phyloP scores from a whole-genome alignment of 768 basidiomycete species.

The Glaciozyma antarctica region DNA sequence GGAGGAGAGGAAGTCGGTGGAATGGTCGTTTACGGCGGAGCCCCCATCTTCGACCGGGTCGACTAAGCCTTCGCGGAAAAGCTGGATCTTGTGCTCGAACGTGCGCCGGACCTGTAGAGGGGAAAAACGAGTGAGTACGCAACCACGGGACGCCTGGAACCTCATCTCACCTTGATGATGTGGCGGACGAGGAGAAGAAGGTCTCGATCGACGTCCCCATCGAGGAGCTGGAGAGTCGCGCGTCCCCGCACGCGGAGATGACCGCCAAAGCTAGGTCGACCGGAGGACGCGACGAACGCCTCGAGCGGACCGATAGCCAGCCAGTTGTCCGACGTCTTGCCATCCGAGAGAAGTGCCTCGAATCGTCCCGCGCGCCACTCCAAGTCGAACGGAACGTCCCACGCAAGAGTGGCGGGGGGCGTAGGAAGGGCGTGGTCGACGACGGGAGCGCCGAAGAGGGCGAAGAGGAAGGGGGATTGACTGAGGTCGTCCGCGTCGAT shows the following conservation, averaged over 20 bases:
- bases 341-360: slow-evolving; percentile 2
- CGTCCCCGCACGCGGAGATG: slow-evolving; percentile 1
- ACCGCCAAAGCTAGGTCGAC: background rate
- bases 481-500: slow-evolving; percentile 15
- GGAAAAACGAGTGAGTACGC: background rate
- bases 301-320: slow-evolving; percentile 11
- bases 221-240: slow-evolving; percentile 1
- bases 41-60: background rate
- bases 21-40: background rate
- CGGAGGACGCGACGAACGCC: background rate
- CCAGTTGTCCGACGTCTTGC: background rate
- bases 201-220: slow-evolving; percentile 16
- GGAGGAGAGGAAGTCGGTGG: background rate
- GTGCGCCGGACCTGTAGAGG: slow-evolving; percentile 8
- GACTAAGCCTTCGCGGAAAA: background rate
- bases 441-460: slow-evolving; percentile 1
- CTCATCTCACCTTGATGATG: slow-evolving; percentile 20
- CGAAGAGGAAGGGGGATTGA: slow-evolving; percentile 4
- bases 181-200: slow-evolving; percentile 27
- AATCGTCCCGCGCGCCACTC: slow-evolving; percentile 2
- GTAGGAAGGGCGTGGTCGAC: background rate
- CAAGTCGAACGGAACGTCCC: background rate
- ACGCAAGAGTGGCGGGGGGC: background rate
- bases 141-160: slow-evolving; percentile 4
- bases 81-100: slow-evolving; percentile 24